A percentile compares a stretch with the other conserved stretches of the same genome.
phyloP scores from a whole-genome alignment of 257 asterid genomes.

The Coffea canephora region DNA sequence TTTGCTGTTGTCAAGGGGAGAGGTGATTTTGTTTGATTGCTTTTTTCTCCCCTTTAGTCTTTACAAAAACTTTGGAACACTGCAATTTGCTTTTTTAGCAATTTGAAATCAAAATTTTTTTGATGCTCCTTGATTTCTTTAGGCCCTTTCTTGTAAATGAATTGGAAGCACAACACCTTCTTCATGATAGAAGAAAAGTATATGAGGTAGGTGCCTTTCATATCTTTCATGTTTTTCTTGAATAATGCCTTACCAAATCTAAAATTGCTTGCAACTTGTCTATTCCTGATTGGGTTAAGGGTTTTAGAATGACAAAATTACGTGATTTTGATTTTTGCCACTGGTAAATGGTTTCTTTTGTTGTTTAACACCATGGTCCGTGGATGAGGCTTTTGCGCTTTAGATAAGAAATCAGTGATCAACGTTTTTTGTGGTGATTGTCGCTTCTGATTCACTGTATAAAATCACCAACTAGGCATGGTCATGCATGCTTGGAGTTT shows the following conservation, averaged over 20 bases:
- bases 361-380: neutral
- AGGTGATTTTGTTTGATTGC: neutral
- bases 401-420: neutral
- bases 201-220: slow-evolving; percentile 64
- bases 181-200: slow-evolving; percentile 87
- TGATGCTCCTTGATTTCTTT: slow-evolving; percentile 19
- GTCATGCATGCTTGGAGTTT: neutral
- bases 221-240: neutral
- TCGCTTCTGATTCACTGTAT: neutral
- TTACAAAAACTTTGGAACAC: neutral
- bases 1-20: neutral
- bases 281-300: neutral
- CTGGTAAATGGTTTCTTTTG: neutral
- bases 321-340: neutral
- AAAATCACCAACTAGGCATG: neutral
- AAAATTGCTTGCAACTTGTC: neutral
- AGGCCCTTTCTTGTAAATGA: slow-evolving; percentile 94
- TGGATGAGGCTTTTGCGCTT: neutral
- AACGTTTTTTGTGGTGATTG: neutral
- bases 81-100: neutral
- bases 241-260: neutral
- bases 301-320: neutral
- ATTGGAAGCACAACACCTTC: slow-evolving; percentile 88
- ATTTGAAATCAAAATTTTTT: neutral
- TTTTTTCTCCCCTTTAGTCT: neutral